phyloP scores from a whole-genome alignment of 1,284 basidiomycete species.

The Fistulina hepatica region DNA sequence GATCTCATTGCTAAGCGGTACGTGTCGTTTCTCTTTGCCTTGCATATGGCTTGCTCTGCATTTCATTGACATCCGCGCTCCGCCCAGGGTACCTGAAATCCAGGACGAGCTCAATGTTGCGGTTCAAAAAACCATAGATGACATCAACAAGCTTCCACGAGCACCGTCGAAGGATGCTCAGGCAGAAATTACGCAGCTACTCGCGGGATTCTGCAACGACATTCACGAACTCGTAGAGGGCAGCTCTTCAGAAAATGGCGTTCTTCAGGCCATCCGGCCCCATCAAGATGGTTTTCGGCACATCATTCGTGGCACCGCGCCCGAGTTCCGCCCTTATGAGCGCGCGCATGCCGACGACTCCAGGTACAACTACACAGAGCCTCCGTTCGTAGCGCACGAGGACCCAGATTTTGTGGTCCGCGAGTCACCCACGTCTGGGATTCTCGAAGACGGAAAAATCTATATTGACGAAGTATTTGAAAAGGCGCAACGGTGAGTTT shows the following conservation, averaged over 20 bases:
- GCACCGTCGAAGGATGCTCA: conserved; percentile 44
- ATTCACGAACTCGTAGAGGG: conserved; percentile 40
- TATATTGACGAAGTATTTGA: conserved; percentile 48
- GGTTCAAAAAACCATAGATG: conserved; percentile 28
- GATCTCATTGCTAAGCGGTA: conserved; percentile 49
- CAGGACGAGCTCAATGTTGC: conserved; percentile 37
- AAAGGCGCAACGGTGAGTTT: conserved; percentile 35
- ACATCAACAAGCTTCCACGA: conserved; percentile 34
- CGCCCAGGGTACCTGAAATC: conserved; percentile 48
- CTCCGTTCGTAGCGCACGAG: conserved; percentile 4
- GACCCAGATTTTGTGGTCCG: not conserved
- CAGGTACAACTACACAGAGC: conserved; percentile 6
- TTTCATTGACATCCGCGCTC: not conserved
- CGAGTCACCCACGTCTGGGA: not conserved
- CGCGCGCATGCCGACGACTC: conserved; percentile 8
- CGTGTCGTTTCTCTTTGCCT: conserved; percentile 7
- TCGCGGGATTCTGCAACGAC: conserved; percentile 36
- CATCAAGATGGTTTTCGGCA: conserved; percentile 36
- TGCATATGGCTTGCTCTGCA: not conserved
- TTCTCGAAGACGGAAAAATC: conserved; percentile 20
- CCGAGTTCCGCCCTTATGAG: conserved; percentile 39
- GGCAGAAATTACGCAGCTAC: conserved; percentile 38
- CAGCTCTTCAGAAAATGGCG: conserved; percentile 34
- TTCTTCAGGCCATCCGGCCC: conserved; percentile 43
- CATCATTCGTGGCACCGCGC: conserved; percentile 42